Base-by-base conservation (phyloP, 306 rosid species). In the Gleditsia sinensis region DNA sequence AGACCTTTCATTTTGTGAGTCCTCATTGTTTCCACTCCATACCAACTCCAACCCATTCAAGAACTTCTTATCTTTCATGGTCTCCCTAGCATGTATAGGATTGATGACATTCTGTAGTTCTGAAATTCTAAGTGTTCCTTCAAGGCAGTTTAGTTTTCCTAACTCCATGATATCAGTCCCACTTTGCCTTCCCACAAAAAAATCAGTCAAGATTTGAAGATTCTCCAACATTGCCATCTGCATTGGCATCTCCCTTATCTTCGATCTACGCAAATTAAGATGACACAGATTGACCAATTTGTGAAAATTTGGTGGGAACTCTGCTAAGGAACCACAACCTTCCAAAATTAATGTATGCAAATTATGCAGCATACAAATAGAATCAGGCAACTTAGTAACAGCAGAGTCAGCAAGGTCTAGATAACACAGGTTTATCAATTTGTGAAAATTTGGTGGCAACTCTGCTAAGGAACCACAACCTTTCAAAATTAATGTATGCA, bases 21-120 rank as follows among this genome's bases (percentile, higher is more conserved):
- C 78, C 10, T 20, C 23, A 1, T 4, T 5, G 2, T 12, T 34
- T 10, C 24, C 55, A 66, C 24, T 9, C 66, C 65, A 76, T 1
- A 9, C 0, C 75, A 76, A 30, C 28, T 4, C 0, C 8, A 76
- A 23, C 3, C 28, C 34, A 9, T 72, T 49, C 2, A 81, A 16
- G 61, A 58, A 12, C 10, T 36, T 50, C 71, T 76, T 81, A 23
- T 67, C 57, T 43, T 57, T 58, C 60, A 71, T 1, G 9, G 59
- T 71, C n/a, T 36, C 40, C 17, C 0, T 6, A 3, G 54, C 78
- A 23, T 71, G 20, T 0, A 13, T 0, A 21, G 54, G 55, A 67
- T 49, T 7, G 3, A 0, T 24, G 24, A 68, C 10, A 48, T 59
- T 77, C 42, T 46, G 23, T 12, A 77, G n/a, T 12, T 49, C 14